These are phyloP conservation scores for Penicillium polonicum DNA, from an alignment of 2,329 filamentous ascomycete genomes.

Conservation along the genomic window DNA sequence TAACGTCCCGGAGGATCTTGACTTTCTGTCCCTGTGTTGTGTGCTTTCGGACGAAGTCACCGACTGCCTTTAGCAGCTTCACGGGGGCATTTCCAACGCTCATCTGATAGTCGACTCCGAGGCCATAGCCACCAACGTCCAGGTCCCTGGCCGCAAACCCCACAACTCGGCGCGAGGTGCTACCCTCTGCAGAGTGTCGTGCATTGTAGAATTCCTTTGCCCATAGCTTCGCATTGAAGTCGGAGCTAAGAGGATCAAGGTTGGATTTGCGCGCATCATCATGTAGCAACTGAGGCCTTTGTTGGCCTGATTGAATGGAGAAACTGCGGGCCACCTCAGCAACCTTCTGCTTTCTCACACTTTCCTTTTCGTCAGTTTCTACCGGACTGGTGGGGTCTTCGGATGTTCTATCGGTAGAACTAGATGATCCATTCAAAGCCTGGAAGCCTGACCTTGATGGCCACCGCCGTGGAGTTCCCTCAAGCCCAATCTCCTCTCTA, in stretches of 20 bases:
- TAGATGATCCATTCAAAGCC: not conserved
- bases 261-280: not conserved
- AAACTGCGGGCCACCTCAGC: not conserved
- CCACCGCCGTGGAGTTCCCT: not conserved
- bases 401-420: not conserved
- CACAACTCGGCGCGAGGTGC: not conserved
- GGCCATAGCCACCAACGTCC: not conserved
- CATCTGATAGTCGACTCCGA: not conserved
- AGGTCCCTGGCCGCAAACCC: not conserved
- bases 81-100: not conserved
- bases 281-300: not conserved
- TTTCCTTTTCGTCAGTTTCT: not conserved
- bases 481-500: not conserved
- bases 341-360: not conserved
- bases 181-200: not conserved
- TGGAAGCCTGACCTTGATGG: not conserved
- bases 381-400: not conserved
- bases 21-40: not conserved
- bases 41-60: not conserved
- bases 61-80: not conserved
- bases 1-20: not conserved
- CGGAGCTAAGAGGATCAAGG: not conserved
- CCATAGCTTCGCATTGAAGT: not conserved
- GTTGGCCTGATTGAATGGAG: not conserved
- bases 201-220: not conserved